These are phyloP conservation scores for Syzygium malaccense DNA, from an alignment of 441 rosid genomes.

Conservation along the genomic window DNA sequence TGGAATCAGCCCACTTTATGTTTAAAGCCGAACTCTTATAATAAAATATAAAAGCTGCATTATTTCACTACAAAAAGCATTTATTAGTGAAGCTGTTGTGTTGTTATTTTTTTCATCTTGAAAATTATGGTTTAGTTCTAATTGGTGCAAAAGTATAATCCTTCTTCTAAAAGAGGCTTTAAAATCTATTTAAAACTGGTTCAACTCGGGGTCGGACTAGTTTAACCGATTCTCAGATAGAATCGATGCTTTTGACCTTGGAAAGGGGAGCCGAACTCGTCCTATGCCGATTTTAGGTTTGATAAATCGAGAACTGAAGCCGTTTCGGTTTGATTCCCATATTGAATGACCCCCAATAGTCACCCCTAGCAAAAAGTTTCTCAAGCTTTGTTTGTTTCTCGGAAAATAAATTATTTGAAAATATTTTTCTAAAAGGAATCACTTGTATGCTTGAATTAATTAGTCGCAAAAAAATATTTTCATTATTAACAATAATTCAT, in stretches of 20 bases:
- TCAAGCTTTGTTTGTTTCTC: rapidly evolving
- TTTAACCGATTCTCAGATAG: not conserved
- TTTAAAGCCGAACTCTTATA: not conserved
- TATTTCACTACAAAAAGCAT: not conserved
- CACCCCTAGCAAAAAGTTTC: rapidly evolving
- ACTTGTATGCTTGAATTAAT: not conserved
- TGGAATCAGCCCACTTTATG: not conserved
- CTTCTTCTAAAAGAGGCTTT: not conserved
- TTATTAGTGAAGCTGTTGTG: not conserved
- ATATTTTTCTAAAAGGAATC: rapidly evolving
- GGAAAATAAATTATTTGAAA: not conserved
- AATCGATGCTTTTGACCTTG: rapidly evolving
- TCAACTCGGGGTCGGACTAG: not conserved
- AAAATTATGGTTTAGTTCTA: not conserved
- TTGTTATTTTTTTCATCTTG: not conserved
- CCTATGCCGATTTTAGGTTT: not conserved
- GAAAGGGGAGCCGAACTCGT: not conserved
- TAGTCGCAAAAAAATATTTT: rapidly evolving
- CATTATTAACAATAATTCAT: rapidly evolving
- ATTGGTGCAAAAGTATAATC: not conserved
- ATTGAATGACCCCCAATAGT: not conserved
- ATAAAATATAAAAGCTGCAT: not conserved
- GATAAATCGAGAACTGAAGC: too few relatives aligned
- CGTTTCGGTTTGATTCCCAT: rapidly evolving
- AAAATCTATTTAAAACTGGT: not conserved